Base-by-base conservation (phyloP, 352 stramenopile species). In the Globisporangium recalcitrans region DNA sequence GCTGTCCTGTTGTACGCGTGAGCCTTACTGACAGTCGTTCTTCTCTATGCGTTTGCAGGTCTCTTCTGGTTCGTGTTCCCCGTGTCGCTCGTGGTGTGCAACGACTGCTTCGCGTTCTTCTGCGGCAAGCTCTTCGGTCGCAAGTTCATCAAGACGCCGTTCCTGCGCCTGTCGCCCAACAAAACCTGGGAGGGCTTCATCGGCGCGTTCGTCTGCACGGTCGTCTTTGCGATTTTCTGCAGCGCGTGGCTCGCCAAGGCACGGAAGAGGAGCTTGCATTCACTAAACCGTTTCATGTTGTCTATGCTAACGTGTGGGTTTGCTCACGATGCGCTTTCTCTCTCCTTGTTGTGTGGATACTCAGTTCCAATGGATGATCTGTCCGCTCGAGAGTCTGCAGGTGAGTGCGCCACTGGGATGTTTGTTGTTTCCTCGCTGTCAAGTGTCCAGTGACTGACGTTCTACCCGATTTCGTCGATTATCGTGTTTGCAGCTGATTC, bases 171-270 rank as follows among this genome's bases (percentile, higher is more conserved):
- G 53, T 98, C 90, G 34, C 97, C 97, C 19, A 99, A 99, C 73
- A 99, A 99, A 77, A 99, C 97, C 6, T 99, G 97, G 97, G 98
- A 99, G 69, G 97, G 97, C 3, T 99, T 99, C 64, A 96, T 99
- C 29, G 97, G 97, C 36, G 97, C 95, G 9, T 95, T 96, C 38
- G 63, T 99, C 24, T 98, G 93, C 70, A 99, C 97, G 22, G 77
- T 99, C 44, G 75, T 98, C 34, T 95, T 96, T 42, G 95, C 78
- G 19, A 97, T 96, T 72, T 98, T 98, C 56, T 82, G 96, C 26
- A 96, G 87, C 57, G 78, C 82, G 59, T 96, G 89, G 63, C 77
- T 99, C 51, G 82, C 94, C 38, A 80, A 93, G 38, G 38, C 22
- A n/a, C n/a, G n/a, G n/a, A n/a, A n/a, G n/a, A 46, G 38, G 16